Percentiles rank a stretch among this genome's conserved stretches.
Conservation (phyloP, 805 yeast genomes). For the Starmerella kuoi region DNA sequence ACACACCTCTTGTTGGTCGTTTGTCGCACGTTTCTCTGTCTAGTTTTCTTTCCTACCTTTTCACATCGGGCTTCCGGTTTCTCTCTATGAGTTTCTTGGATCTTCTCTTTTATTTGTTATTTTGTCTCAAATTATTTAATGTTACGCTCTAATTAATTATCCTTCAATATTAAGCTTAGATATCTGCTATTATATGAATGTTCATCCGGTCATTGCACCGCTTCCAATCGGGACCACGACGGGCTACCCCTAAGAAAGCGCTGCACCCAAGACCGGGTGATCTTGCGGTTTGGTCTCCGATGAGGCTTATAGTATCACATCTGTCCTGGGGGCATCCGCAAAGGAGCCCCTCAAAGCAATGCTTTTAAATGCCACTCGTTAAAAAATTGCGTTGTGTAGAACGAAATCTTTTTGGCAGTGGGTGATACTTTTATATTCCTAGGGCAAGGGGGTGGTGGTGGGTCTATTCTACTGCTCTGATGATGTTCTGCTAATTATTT, state of each 20-base stretch:
- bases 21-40: too few species aligned
- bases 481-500: too few species aligned
- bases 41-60: too few species aligned
- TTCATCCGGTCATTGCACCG: conserved; percentile 23
- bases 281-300: conserved; percentile 21
- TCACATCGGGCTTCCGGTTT: too few species aligned
- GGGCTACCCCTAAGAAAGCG: conserved; percentile 24
- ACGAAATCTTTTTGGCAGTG: conserved; percentile 2
- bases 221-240: conserved; percentile 23
- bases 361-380: conserved; percentile 19
- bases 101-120: too few species aligned
- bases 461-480: too few species aligned
- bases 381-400: conserved; percentile 22
- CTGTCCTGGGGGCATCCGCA: conserved; percentile 23
- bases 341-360: conserved; percentile 22
- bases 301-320: conserved; percentile 18
- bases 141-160: too few species aligned
- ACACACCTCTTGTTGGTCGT: too few species aligned
- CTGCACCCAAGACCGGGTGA: conserved; percentile 24
- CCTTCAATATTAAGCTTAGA: too few species aligned
- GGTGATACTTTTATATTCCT: not conserved
- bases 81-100: too few species aligned
- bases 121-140: too few species aligned
- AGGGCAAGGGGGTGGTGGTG: conserved; percentile 4
- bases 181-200: too few species aligned